Conservation (phyloP, 2,329 filamentous ascomycete genomes). For the Colletotrichum sp. region DNA sequence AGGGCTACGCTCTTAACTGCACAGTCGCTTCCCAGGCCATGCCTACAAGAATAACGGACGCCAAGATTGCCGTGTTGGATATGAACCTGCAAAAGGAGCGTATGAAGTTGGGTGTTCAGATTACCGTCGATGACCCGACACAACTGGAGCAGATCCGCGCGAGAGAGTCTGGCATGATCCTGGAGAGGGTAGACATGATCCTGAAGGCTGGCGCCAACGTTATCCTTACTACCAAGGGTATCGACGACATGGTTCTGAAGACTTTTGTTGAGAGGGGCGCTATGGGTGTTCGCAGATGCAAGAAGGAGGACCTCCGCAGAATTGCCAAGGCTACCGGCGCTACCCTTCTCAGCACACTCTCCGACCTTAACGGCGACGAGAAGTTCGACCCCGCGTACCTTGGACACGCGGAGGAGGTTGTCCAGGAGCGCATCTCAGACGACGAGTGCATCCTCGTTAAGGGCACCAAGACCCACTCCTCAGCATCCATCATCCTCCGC, state of each 20-base stretch:
- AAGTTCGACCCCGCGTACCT: slow-evolving; percentile 91
- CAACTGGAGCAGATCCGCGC: slow-evolving; percentile 97
- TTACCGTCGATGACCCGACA: slow-evolving; percentile 95
- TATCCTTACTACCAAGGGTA: slow-evolving; percentile 95
- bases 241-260: slow-evolving; percentile 95
- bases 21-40: slow-evolving; percentile 98
- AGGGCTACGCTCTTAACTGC: slow-evolving; percentile 98
- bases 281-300: slow-evolving; percentile 95
- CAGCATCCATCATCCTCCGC: slow-evolving; percentile 93
- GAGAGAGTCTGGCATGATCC: slow-evolving; percentile 89
- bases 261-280: slow-evolving; percentile 92
- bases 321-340: slow-evolving; percentile 97
- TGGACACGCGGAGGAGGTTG: slow-evolving; percentile 91
- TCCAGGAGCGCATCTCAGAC: slow-evolving; percentile 98
- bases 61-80: slow-evolving; percentile 95
- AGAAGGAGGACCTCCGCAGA: slow-evolving; percentile 96
- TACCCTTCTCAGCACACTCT: slow-evolving; percentile 89
- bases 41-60: slow-evolving; percentile 89
- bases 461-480: slow-evolving; percentile 92
- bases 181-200: slow-evolving; percentile 96
- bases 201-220: slow-evolving; percentile 97
- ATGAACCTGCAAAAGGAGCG: slow-evolving; percentile 99
- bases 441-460: slow-evolving; percentile 98
- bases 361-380: slow-evolving; percentile 96
- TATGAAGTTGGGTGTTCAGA: slow-evolving; percentile 99